Evolutionary conservation across 805 yeast species (phyloP).

Genomic region (Groenewaldozyma salmanticensis): DNA sequence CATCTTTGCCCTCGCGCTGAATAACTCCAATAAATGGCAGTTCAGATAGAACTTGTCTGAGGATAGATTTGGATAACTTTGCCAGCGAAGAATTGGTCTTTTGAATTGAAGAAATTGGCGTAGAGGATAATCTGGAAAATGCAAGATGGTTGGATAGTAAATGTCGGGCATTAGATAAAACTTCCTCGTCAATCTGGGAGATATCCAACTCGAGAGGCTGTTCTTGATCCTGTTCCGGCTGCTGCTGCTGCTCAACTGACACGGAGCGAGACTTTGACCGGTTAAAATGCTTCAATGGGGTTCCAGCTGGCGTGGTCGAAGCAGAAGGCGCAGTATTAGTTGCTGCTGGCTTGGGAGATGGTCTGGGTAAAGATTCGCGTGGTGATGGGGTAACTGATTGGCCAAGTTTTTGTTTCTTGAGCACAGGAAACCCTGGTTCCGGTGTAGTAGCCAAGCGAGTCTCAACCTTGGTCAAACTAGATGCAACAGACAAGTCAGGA

Average conservation of each 20-base stretch:
- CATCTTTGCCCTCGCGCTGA: slow-evolving; percentile 84
- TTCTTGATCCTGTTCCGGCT: slow-evolving; percentile 21
- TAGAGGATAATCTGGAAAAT: slow-evolving; percentile 76
- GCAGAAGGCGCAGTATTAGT: background rate
- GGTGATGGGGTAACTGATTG: too few relatives aligned
- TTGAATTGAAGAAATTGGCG: slow-evolving; percentile 67
- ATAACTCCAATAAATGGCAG: slow-evolving; percentile 75
- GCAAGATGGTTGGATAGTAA: slow-evolving; percentile 78
- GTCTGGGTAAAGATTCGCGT: too few relatives aligned
- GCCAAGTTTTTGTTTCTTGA: too few relatives aligned
- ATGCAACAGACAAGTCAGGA: background rate
- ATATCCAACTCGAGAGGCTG: too few relatives aligned
- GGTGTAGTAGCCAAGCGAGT: background rate
- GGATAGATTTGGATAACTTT: slow-evolving; percentile 21
- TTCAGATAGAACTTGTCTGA: slow-evolving; percentile 36
- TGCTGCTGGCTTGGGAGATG: background rate
- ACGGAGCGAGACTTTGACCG: background rate
- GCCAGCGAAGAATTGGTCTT: slow-evolving; percentile 49
- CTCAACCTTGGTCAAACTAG: background rate
- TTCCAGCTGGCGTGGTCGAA: background rate
- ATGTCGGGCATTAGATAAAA: slow-evolving; percentile 45
- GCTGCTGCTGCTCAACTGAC: slow-evolving; percentile 4
- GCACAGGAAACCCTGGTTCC: background rate
- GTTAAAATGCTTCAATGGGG: background rate
- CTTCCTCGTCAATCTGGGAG: slow-evolving; percentile 4